These are phyloP conservation scores for Dorcoceras hygrometricum DNA, from an alignment of 257 asterid species.

Conservation along the genomic window DNA sequence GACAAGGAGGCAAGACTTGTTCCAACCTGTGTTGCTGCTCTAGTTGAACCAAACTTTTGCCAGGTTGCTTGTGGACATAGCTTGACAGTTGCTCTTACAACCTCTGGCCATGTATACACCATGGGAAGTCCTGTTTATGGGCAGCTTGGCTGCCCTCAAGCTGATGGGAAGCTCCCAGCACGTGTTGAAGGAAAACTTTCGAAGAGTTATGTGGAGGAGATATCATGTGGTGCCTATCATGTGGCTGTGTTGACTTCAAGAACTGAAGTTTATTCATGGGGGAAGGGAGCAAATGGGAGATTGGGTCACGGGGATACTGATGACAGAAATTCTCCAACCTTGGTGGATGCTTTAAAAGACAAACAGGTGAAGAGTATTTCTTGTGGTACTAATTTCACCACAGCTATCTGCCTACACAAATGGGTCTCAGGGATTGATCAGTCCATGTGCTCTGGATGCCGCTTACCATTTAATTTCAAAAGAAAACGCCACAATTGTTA, in stretches of 20 bases:
- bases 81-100: slow-evolving; percentile 86
- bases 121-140: slow-evolving; percentile 97
- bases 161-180: slow-evolving; percentile 82
- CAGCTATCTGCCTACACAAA: slow-evolving; percentile 87
- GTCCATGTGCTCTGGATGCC: slow-evolving; percentile 96
- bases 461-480: slow-evolving; percentile 81
- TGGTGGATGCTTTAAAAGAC: slow-evolving; percentile 82
- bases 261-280: slow-evolving; percentile 95
- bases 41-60: slow-evolving; percentile 90
- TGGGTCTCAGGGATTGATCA: slow-evolving; percentile 95
- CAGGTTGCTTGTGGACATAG: slow-evolving; percentile 96
- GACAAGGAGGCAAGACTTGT: slow-evolving; percentile 87
- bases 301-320: slow-evolving; percentile 91
- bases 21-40: slow-evolving; percentile 97
- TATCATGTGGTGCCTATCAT: slow-evolving; percentile 91
- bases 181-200: slow-evolving; percentile 81
- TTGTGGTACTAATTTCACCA: slow-evolving; percentile 85
- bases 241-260: slow-evolving; percentile 85
- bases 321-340: slow-evolving; percentile 72
- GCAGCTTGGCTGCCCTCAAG: slow-evolving; percentile 82
- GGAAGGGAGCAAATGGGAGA: slow-evolving; percentile 93
- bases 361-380: slow-evolving; percentile 93
- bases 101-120: slow-evolving; percentile 80
- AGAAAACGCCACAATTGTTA: slow-evolving; percentile 96
- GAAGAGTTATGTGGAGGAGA: slow-evolving; percentile 88